Percentiles rank a stretch among this genome's conserved stretches.
Evolutionary conservation across 2,329 filamentous ascomycete species (phyloP).

Genomic region (Fusarium siculi): DNA sequence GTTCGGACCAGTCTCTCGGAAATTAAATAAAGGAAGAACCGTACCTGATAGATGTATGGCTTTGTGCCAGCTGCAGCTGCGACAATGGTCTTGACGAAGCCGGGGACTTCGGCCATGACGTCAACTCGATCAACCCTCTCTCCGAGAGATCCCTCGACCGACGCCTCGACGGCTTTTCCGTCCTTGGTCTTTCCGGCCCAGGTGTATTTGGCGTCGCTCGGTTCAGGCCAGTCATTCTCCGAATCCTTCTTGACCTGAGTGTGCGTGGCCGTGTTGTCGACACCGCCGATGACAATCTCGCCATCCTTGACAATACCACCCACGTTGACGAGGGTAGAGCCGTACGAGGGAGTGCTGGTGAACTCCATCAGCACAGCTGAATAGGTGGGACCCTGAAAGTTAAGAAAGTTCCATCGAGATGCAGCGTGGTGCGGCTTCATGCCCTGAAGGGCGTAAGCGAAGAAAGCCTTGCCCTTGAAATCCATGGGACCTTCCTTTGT

Average conservation of each 20-base stretch:
- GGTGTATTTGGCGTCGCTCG: slow-evolving; percentile 75
- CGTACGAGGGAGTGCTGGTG: slow-evolving; percentile 93
- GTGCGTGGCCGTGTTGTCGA: slow-evolving; percentile 74
- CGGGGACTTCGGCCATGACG: slow-evolving; percentile 95
- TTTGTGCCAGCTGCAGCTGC: slow-evolving; percentile 89
- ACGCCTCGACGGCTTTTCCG: slow-evolving; percentile 75
- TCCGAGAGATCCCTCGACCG: slow-evolving; percentile 75
- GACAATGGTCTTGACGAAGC: slow-evolving; percentile 94
- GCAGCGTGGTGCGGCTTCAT: slow-evolving; percentile 99
- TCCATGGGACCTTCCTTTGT: slow-evolving; percentile 85
- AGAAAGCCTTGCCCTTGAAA: slow-evolving; percentile 82
- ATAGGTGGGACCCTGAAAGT: slow-evolving; percentile 88
- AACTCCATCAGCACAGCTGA: slow-evolving; percentile 96
- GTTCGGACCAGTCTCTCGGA: slow-evolving; percentile 6
- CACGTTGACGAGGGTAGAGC: slow-evolving; percentile 82
- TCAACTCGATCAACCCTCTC: slow-evolving; percentile 81
- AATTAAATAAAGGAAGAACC: slow-evolving; percentile 39
- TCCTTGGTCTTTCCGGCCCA: slow-evolving; percentile 86
- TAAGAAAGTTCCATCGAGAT: slow-evolving; percentile 90
- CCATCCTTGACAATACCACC: slow-evolving; percentile 84
- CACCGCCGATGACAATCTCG: slow-evolving; percentile 80
- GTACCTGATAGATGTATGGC: slow-evolving; percentile 96
- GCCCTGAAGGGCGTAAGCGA: slow-evolving; percentile 88
- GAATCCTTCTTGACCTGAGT: slow-evolving; percentile 75
- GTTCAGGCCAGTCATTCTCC: slow-evolving; percentile 90